Evolutionary conservation across 2,329 filamentous ascomycete genomes (phyloP), one percentile per base, ranked within the genome.

Genomic region (Fusarium cyanostomum): DNA sequence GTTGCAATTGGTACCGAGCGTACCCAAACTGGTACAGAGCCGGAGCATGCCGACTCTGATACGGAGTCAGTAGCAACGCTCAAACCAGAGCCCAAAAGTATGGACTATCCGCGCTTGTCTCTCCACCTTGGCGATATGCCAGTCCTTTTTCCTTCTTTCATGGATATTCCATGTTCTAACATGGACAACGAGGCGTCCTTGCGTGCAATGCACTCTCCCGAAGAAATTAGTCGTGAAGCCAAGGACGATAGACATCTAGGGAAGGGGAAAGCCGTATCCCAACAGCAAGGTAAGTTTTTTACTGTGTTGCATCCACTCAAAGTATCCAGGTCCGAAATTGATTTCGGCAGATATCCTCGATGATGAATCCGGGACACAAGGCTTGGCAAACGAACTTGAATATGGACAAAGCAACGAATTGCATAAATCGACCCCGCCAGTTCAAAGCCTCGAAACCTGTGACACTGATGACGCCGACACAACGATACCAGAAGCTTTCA

Each of bases 51-150:
- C 26, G 58, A 48, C 26, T 71, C 65, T 11, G 65, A 72, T 43
- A 52, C 58, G 1, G 70, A 68, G 12, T 71, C 71, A 7, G 56
- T 59, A 16, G 62, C 45, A 35, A 66, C 66, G 4, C 6, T 68
- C 13, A 64, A 42, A 26, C 48, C 56, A 33, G 60, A 43, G 30
- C 44, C 26, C 10, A 16, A 41, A 16, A 31, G 35, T n/a, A 8
- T 48, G 8, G 58, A 52, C 2, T 74, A 69, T 44, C 70, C 72
- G 13, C 71, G 75, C 2, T 59, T 77, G 18, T 77, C 74, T 5
- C 66, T 77, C 21, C 70, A 77, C 46, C 65, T 77, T 4, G 73
- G 68, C 7, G 56, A 55, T 7, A 54, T 73, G 31, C 59, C 64
- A 3, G 50, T 62, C 11, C 53, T 74, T 15, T 56, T 74, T 12